Percentiles rank a stretch among this genome's conserved stretches.
Evolutionary conservation across 805 yeast species (phyloP).

Genomic region (Kazachstania africana): DNA sequence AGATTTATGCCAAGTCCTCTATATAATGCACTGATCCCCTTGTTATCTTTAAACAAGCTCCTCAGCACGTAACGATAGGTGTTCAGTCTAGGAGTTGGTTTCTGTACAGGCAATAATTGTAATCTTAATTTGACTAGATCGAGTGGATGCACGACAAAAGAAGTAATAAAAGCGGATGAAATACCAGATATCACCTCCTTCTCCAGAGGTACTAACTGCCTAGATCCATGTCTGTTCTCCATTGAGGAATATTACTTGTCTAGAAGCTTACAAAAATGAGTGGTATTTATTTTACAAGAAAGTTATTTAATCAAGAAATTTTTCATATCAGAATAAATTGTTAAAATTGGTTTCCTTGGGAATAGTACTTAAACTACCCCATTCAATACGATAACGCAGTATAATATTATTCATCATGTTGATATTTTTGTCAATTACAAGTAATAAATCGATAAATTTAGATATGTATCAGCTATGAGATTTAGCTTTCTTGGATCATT

Average conservation of each 20-base stretch:
- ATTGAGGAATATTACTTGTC: too few relatives aligned
- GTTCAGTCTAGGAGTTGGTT: conserved; percentile 3
- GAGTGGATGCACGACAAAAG: conserved; percentile 76
- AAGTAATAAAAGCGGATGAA: conserved; percentile 70
- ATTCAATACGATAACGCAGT: conserved; percentile 30
- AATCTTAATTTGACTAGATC: conserved; percentile 76
- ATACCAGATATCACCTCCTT: conserved; percentile 62
- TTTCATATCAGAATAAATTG: not conserved
- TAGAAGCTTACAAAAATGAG: too few relatives aligned
- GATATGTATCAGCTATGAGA: too few relatives aligned
- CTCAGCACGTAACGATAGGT: not conserved
- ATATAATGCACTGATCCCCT: conserved; percentile 28
- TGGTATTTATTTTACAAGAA: too few relatives aligned
- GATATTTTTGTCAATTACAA: too few relatives aligned
- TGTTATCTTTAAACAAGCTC: not conserved
- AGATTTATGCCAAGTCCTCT: conserved; percentile 75
- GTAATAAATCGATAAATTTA: too few relatives aligned
- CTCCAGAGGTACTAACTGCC: not conserved
- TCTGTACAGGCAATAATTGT: conserved; percentile 53
- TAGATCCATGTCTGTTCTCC: too few relatives aligned
- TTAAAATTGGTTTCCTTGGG: conserved; percentile 6
- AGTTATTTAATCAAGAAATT: too few relatives aligned
- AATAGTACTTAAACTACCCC: conserved; percentile 8
- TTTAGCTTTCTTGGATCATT: too few relatives aligned
- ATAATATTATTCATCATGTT: conserved; percentile 12